Base-by-base conservation (phyloP, 768 basidiomycete genomes). In the Multifurca ochricompacta region DNA sequence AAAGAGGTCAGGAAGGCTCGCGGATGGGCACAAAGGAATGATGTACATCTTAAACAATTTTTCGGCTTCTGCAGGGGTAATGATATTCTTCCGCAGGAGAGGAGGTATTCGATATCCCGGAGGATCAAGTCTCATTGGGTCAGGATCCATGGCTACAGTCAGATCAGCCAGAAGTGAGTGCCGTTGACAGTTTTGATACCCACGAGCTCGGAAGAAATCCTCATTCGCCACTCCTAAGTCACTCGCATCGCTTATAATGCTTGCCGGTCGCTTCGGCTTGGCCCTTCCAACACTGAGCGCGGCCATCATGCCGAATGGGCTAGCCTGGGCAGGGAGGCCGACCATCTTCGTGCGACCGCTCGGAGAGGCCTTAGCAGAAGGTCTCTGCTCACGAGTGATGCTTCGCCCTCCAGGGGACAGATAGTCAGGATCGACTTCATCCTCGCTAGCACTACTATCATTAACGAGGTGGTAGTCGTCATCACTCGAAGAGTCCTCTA, bases 231-330 rank as follows among this genome's bases (percentile, higher is more conserved):
- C 80, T 67, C 54, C 69, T 62, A 42, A 64, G 61, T 62, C 67
- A 48, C 65, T 67, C 39, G 51, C 40, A 32, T 63, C 62, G 11
- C 62, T 65, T 34, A 35, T 3, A 27, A 55, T 31, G 50, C 65
- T 67, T 14, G 54, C 56, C 49, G 55, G 25, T 25, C 61, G 59
- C 45, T 50, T 45, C 53, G 46, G 11, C 49, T 55, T 56, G 44
- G 56, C 40, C 47, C 71, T 74, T 65, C 73, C 77, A 60, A 86
- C 67, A 46, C 74, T 73, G 58, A 89, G 68, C 6, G 75, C 73
- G n/a, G 83, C 84, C 68, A 91, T 83, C 54, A 91, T 65, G n/a
- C 88, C 87, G 64, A 83, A 83, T 7, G 87, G 87, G 21, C 77
- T 73, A 0, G 81, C 82, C 53, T 75, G 78, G 37, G 70, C 76